Evolutionary conservation across 1,284 basidiomycete species (phyloP).

Genomic region (Trichosporon coremiiforme): DNA sequence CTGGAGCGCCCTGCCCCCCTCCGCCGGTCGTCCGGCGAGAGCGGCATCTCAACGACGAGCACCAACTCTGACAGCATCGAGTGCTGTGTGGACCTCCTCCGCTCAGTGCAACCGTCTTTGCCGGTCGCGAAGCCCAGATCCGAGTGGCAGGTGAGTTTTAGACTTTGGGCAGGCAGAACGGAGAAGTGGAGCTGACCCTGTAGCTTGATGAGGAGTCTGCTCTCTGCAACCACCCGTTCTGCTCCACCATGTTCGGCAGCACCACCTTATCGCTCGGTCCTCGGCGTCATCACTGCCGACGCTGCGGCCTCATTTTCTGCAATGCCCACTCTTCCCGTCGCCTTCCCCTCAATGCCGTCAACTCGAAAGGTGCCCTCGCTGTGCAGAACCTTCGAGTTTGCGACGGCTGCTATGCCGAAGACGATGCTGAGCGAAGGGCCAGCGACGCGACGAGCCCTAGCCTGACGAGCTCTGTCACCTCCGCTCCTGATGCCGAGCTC

Average conservation of each 20-base stretch:
- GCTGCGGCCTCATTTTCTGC: constrained; percentile 50
- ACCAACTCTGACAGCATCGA: constrained; percentile 13
- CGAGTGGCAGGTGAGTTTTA: constrained; percentile 47
- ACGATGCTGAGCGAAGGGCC: constrained; percentile 18
- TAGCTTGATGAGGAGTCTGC: constrained; percentile 45
- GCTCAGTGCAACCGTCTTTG: constrained; percentile 19
- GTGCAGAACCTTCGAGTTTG: constrained; percentile 43
- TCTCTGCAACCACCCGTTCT: constrained; percentile 47
- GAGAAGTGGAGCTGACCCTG: constrained; percentile 20
- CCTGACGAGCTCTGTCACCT: constrained; percentile 28
- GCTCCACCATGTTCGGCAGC: constrained; percentile 49
- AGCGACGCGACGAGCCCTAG: constrained; percentile 27
- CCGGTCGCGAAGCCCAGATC: constrained; percentile 26
- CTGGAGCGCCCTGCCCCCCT: not conserved
- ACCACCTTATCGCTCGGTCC: constrained; percentile 41
- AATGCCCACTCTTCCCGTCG: constrained; percentile 40
- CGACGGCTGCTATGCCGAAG: constrained; percentile 40
- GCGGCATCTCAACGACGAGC: not conserved
- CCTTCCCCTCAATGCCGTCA: constrained; percentile 30
- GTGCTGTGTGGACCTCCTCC: constrained; percentile 23
- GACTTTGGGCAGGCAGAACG: not conserved
- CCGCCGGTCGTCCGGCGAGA: constrained; percentile 17
- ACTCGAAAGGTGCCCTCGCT: constrained; percentile 28
- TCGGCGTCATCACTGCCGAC: constrained; percentile 51
- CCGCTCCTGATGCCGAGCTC: constrained; percentile 28